Conservation (phyloP, 495 filamentous ascomycete species). For the Astrothelium macrocarpum region DNA sequence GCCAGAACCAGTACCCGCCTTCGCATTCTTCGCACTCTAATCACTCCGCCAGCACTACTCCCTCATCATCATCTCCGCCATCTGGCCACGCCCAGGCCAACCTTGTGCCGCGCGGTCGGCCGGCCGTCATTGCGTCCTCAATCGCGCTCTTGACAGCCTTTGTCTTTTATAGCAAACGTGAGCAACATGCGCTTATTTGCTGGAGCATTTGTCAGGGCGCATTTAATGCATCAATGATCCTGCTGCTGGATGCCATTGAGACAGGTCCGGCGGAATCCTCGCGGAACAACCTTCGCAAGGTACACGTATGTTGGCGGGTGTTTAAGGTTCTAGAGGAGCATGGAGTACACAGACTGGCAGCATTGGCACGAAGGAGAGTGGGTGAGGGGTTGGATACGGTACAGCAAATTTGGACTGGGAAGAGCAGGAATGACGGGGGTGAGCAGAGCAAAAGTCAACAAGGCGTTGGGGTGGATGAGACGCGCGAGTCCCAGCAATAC, state of each 20-base stretch:
- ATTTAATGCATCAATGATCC: conserved; percentile 42
- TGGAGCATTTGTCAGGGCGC: conserved; percentile 41
- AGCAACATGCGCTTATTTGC: conserved; percentile 37
- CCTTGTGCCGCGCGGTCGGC: conserved; percentile 30
- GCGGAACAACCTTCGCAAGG: conserved; percentile 12
- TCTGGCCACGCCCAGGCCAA: conserved; percentile 9
- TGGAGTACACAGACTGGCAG: conserved; percentile 37
- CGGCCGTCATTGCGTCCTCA: conserved; percentile 35
- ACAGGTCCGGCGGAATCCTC: conserved; percentile 19
- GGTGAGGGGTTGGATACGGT: conserved; percentile 19
- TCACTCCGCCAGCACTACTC: conserved; percentile 2
- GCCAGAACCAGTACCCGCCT: neutral
- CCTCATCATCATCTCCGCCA: conserved; percentile 1
- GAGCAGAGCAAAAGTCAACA: neutral
- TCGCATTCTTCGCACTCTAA: neutral
- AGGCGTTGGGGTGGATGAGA: neutral
- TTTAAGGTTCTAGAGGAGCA: conserved; percentile 36
- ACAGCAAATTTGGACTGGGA: conserved; percentile 5
- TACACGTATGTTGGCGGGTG: conserved; percentile 35
- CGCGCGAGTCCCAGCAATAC: neutral
- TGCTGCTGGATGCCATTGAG: conserved; percentile 37
- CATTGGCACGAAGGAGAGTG: conserved; percentile 32
- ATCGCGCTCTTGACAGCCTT: conserved; percentile 34
- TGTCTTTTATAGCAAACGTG: conserved; percentile 35
- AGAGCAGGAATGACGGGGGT: neutral